Base-by-base conservation (phyloP, 169 alveolate species). In the Plasmodium gaboni region DNA sequence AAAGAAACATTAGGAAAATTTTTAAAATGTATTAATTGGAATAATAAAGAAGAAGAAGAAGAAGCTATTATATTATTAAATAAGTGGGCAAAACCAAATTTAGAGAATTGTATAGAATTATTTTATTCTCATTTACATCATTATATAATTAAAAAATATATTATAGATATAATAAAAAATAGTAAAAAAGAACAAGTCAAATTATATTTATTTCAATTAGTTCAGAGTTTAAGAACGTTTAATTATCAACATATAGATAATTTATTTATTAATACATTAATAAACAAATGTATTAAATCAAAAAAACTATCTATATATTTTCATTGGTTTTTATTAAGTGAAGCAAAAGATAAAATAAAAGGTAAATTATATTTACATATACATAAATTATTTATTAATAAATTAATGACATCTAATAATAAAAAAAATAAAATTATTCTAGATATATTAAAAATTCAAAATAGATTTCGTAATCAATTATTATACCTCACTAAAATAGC, bases 21-120 rank as follows among this genome's bases (percentile, higher is more conserved):
- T 17, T 48, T 93, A 3, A 91, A 94, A 38, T 92, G 83, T 42
- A 89, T 92, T 9, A 89, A 93, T 38, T 93, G 93, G 92, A 48
- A 61, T 0, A 59, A 73, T 24, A 61, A 51, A 51, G 13, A 42
- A 17, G 94, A 93, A 69, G 46, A 64, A 61, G 67, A 59, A n/a
- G 88, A 70, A 8, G 93, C 93, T 10, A 57, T 73, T 46, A 22
- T 38, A 9, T 71, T 87, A 9, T 59, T 88, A 70, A 51, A 55
- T 12, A 22, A 42, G n/a, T 93, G 95, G 96, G 44, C 76, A 0
- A 60, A 85, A 44, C 94, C 94, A 4, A 17, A 51, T 46, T 50
- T 88, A 10, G 92, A 60, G 24, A 74, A 89, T 24, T 65, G 93
- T 46, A 55, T 93, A 68, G 96, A 93, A 50, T 51, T 93, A n/a